Evolutionary conservation across 139 green algal genomes (phyloP).

Genomic region (Chlamydomonas eustigma): DNA sequence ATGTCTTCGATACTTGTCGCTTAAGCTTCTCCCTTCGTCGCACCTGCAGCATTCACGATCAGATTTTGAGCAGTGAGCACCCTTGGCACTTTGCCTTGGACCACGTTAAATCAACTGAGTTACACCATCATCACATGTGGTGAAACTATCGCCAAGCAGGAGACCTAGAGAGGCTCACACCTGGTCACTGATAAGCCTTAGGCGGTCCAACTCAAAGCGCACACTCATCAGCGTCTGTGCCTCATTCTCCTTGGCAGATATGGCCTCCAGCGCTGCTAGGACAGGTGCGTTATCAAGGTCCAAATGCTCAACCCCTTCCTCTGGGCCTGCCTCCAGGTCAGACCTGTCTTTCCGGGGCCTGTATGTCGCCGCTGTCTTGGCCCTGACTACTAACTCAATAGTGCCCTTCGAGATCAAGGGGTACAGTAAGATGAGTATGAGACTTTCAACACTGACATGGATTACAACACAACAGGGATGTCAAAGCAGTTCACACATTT

Average conservation of each 20-base stretch:
- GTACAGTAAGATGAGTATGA: no score
- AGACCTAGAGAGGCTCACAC: constrained; percentile 14
- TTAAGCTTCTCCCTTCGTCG: constrained; percentile 34
- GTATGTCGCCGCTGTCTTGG: neutral
- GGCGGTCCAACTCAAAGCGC: constrained; percentile 41
- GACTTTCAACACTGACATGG: no score
- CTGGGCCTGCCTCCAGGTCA: neutral
- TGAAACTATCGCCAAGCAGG: neutral
- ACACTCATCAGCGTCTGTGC: constrained; percentile 18
- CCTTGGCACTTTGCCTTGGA: no score
- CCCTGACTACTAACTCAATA: neutral
- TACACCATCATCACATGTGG: no score
- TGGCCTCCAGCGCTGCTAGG: constrained; percentile 17
- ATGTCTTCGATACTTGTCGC: constrained; percentile 1
- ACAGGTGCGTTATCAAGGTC: neutral
- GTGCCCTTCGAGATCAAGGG: neutral
- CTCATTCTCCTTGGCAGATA: constrained; percentile 32
- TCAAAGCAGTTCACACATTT: no score
- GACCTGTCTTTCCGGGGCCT: neutral
- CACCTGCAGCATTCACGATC: constrained; percentile 19
- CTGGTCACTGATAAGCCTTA: constrained; percentile 35
- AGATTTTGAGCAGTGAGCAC: neutral
- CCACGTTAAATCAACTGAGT: no score
- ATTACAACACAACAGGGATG: no score
- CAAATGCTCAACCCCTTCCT: neutral